A percentile compares a stretch with the other conserved stretches of the same genome.
phyloP scores from a whole-genome alignment of 2,329 filamentous ascomycete species.

The Venturia carpophila region DNA sequence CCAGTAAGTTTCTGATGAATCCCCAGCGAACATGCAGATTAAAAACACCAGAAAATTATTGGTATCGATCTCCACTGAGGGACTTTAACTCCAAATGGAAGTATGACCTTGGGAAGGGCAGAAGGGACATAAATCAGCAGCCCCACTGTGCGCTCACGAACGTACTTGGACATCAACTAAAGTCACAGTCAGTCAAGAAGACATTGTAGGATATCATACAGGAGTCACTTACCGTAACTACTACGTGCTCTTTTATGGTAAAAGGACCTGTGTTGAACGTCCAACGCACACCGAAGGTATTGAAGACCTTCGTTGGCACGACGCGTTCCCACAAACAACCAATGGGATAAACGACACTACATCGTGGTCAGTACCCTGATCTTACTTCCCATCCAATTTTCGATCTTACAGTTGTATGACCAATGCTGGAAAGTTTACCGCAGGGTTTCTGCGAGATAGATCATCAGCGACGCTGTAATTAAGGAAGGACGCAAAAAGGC shows the following conservation, averaged over 20 bases:
- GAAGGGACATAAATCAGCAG: too few relatives aligned
- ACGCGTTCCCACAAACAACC: constrained; percentile 53
- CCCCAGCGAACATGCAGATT: too few relatives aligned
- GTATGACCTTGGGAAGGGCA: too few relatives aligned
- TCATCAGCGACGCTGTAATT: not conserved
- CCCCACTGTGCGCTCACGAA: too few relatives aligned
- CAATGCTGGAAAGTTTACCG: constrained; percentile 5
- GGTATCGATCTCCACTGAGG: too few relatives aligned
- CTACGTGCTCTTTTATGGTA: constrained; percentile 61
- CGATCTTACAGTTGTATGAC: not conserved
- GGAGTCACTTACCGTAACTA: constrained; percentile 44
- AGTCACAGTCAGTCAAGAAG: not conserved
- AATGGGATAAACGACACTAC: constrained; percentile 58
- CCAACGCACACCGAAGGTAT: constrained; percentile 48
- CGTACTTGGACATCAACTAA: constrained; percentile 5
- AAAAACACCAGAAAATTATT: too few relatives aligned
- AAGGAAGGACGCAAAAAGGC: constrained; percentile 31
- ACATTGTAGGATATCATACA: not conserved
- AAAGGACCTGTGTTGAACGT: constrained; percentile 59
- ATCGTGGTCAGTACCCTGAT: constrained; percentile 22
- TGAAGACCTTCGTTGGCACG: constrained; percentile 45
- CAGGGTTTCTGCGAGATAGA: not conserved
- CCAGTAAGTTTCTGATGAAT: too few relatives aligned
- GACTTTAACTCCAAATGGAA: too few relatives aligned
- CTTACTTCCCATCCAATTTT: not conserved